Conservation (phyloP, 805 yeast genomes). For the Debaryomyces castellii region DNA sequence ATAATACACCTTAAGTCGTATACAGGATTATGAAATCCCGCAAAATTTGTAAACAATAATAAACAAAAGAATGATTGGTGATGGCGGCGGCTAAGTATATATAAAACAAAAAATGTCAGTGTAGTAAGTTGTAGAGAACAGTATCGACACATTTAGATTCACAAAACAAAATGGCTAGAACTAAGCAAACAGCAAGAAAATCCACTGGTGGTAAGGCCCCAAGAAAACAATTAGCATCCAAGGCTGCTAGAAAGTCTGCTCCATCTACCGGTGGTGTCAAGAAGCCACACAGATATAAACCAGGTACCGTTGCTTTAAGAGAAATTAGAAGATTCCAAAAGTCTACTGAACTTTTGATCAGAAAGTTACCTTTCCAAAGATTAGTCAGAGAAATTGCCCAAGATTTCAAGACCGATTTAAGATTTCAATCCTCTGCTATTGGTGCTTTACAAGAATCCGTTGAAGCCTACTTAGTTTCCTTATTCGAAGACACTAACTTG, state of each 20-base stretch:
- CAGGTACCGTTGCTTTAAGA: constrained; percentile 53
- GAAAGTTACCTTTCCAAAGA: constrained; percentile 53
- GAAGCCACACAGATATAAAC: constrained; percentile 54
- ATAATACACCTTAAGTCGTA: neutral
- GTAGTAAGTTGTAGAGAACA: neutral
- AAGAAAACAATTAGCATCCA: constrained; percentile 51
- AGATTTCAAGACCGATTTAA: constrained; percentile 49
- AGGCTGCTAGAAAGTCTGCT: constrained; percentile 52
- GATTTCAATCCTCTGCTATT: constrained; percentile 50
- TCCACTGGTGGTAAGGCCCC: constrained; percentile 54
- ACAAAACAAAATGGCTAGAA: constrained; percentile 42
- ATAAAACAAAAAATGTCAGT: constrained; percentile 1
- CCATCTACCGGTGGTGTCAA: constrained; percentile 52
- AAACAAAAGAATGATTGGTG: neutral
- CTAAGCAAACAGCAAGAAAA: constrained; percentile 52
- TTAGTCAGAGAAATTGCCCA: constrained; percentile 51
- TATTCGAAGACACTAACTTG: constrained; percentile 51
- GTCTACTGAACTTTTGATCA: constrained; percentile 47
- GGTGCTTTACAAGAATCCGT: constrained; percentile 53
- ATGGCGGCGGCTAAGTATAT: constrained; percentile 1
- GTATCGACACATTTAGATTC: neutral
- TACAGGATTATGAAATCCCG: neutral
- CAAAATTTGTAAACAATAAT: neutral
- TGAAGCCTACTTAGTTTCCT: constrained; percentile 48
- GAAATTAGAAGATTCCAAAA: constrained; percentile 52